phyloP scores from a whole-genome alignment of 1,284 basidiomycete species.

The Malassezia globosa region DNA sequence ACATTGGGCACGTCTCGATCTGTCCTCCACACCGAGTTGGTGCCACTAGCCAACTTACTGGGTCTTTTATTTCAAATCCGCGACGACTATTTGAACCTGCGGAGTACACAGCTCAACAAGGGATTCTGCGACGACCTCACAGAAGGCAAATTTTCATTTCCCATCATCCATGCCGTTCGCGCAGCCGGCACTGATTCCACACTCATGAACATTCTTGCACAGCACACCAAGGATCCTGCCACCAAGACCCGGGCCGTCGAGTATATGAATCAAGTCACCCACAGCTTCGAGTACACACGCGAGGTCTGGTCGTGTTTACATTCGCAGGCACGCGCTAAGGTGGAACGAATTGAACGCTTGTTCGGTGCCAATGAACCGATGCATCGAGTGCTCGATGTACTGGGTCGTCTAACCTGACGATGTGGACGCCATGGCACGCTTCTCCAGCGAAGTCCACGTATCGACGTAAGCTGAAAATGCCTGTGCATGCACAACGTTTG shows the following conservation, averaged over 20 bases:
- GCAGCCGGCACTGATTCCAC: constrained; percentile 23
- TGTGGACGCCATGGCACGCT: neutral
- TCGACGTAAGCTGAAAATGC: constrained; percentile 2
- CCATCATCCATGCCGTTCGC: constrained; percentile 75
- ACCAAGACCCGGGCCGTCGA: constrained; percentile 39
- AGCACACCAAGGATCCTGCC: constrained; percentile 33
- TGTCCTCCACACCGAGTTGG: too few relatives aligned
- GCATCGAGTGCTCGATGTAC: constrained; percentile 24
- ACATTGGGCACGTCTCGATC: neutral
- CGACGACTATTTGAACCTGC: constrained; percentile 93
- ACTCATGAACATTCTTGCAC: constrained; percentile 37
- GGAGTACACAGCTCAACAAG: constrained; percentile 82
- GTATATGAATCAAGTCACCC: constrained; percentile 37
- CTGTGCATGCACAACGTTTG: neutral
- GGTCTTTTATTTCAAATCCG: constrained; percentile 91
- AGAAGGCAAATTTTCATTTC: constrained; percentile 93
- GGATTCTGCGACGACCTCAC: constrained; percentile 89
- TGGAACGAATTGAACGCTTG: constrained; percentile 19
- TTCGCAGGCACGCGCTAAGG: constrained; percentile 25
- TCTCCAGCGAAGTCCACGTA: constrained; percentile 9
- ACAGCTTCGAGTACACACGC: constrained; percentile 38
- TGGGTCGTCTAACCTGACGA: constrained; percentile 20
- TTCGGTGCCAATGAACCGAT: constrained; percentile 23
- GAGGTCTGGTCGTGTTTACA: constrained; percentile 31
- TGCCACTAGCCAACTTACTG: constrained; percentile 84